A percentile compares a stretch with the other conserved stretches of the same genome.
Evolutionary conservation across 352 stramenopile species (phyloP).

Genomic region (Thraustochytrium sp.): DNA sequence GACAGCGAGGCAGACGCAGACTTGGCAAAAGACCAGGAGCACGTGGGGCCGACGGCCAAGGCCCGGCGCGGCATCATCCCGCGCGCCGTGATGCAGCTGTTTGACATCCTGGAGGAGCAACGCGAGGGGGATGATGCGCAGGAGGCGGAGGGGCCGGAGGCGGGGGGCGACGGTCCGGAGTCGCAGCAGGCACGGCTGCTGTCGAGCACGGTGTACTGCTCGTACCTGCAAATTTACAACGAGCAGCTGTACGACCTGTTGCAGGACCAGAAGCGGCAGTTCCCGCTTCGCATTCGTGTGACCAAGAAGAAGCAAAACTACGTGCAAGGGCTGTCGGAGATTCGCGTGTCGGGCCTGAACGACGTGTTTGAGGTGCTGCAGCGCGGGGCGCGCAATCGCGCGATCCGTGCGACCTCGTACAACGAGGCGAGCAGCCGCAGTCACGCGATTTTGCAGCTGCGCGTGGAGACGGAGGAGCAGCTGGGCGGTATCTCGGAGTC

Average conservation of each 20-base stretch:
- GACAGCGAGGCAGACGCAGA: background rate
- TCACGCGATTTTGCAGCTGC: slow-evolving; percentile 78
- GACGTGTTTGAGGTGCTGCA: slow-evolving; percentile 76
- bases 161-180: background rate
- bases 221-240: slow-evolving; percentile 88
- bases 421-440: slow-evolving; percentile 78
- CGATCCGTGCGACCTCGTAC: slow-evolving; percentile 79
- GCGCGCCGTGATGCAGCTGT: slow-evolving; percentile 70
- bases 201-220: slow-evolving; percentile 69
- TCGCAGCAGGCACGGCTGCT: background rate
- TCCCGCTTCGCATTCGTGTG: slow-evolving; percentile 59
- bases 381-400: slow-evolving; percentile 71
- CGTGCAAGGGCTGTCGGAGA: slow-evolving; percentile 81
- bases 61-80: slow-evolving; percentile 76
- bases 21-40: too few species aligned
- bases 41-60: background rate
- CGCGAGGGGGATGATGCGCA: background rate
- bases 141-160: background rate
- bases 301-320: slow-evolving; percentile 54
- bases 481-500: slow-evolving; percentile 56
- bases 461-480: slow-evolving; percentile 58
- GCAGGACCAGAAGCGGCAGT: slow-evolving; percentile 66
- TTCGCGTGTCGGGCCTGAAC: slow-evolving; percentile 69
- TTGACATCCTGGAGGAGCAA: slow-evolving; percentile 52
- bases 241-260: slow-evolving; percentile 80